Evolutionary conservation across 2,329 filamentous ascomycete genomes (phyloP).

Genomic region (Fragosphaeria purpurea): DNA sequence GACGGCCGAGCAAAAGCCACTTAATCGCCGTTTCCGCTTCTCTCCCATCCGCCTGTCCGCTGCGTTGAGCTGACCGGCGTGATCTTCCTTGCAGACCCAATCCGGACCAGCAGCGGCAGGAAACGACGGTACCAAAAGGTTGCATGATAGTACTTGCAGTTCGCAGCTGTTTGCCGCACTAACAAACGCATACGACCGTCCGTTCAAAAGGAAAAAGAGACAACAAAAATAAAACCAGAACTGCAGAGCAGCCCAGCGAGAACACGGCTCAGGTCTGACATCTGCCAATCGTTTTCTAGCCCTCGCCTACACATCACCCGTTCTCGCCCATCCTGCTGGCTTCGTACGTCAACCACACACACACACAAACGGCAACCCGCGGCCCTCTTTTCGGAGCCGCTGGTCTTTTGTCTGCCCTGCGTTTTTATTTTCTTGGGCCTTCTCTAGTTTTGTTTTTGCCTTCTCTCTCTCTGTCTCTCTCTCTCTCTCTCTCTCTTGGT

Average conservation of each 20-base stretch:
- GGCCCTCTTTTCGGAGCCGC: neutral
- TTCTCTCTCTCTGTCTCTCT: neutral
- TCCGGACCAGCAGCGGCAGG: too few relatives aligned
- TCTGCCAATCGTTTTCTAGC: slow-evolving; percentile 5
- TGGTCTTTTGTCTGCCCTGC: too few relatives aligned
- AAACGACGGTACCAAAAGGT: too few relatives aligned
- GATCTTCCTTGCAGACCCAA: too few relatives aligned
- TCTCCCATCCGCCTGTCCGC: neutral
- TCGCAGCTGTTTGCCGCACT: slow-evolving; percentile 4
- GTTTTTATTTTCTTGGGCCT: slow-evolving; percentile 1
- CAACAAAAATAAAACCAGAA: too few relatives aligned
- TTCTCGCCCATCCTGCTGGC: slow-evolving; percentile 2
- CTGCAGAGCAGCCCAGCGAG: neutral
- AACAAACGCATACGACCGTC: too few relatives aligned
- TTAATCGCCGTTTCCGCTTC: neutral
- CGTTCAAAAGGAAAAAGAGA: too few relatives aligned
- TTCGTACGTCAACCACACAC: neutral
- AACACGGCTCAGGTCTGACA: slow-evolving; percentile 7
- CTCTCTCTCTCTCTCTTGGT: neutral
- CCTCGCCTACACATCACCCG: slow-evolving; percentile 4
- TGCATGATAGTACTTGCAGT: slow-evolving; percentile 5
- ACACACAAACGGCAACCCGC: slow-evolving; percentile 7
- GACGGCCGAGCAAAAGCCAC: slow-evolving; percentile 4
- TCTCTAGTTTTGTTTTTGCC: slow-evolving; percentile 1
- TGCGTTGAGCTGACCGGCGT: slow-evolving; percentile 1